Conservation (phyloP, 1,284 basidiomycete genomes). For the Lignosus rhinocerotis region DNA sequence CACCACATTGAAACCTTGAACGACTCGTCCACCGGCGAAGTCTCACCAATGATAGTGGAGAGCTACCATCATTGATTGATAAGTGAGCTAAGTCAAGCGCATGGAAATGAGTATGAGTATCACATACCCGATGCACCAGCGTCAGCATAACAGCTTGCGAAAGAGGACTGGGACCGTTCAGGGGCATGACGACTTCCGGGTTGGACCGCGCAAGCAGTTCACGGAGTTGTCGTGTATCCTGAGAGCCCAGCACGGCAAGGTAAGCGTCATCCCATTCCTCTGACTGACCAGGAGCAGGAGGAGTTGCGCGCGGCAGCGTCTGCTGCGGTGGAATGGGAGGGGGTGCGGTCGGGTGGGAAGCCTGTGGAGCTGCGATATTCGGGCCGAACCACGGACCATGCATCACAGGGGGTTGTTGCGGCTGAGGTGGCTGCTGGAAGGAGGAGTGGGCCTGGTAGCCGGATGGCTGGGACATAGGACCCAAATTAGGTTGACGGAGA, state of each 20-base stretch:
- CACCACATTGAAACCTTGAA: slow-evolving; percentile 84
- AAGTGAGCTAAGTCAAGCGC: slow-evolving; percentile 4
- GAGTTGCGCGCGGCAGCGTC: slow-evolving; percentile 40
- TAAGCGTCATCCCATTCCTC: slow-evolving; percentile 86
- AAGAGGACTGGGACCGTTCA: slow-evolving; percentile 64
- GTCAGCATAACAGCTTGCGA: slow-evolving; percentile 82
- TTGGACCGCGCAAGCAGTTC: slow-evolving; percentile 72
- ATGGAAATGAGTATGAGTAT: neutral
- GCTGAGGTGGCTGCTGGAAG: slow-evolving; percentile 28
- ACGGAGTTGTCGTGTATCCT: slow-evolving; percentile 70
- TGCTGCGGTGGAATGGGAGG: slow-evolving; percentile 54
- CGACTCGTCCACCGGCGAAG: slow-evolving; percentile 69
- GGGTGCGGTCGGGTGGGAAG: slow-evolving; percentile 69
- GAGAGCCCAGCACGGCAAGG: slow-evolving; percentile 67
- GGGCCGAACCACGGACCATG: slow-evolving; percentile 57
- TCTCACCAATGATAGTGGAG: slow-evolving; percentile 69
- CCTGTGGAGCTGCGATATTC: slow-evolving; percentile 70
- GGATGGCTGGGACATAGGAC: slow-evolving; percentile 26
- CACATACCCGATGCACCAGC: slow-evolving; percentile 72
- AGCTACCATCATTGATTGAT: slow-evolving; percentile 45
- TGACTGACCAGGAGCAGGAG: slow-evolving; percentile 47
- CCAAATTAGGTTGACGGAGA: slow-evolving; percentile 29
- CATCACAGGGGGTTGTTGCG: slow-evolving; percentile 38
- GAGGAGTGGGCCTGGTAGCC: slow-evolving; percentile 25
- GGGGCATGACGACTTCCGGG: slow-evolving; percentile 75